A percentile compares a stretch with the other conserved stretches of the same genome.
Evolutionary conservation across 1,284 basidiomycete species (phyloP).

Genomic region (Microbotryum intermedium): DNA sequence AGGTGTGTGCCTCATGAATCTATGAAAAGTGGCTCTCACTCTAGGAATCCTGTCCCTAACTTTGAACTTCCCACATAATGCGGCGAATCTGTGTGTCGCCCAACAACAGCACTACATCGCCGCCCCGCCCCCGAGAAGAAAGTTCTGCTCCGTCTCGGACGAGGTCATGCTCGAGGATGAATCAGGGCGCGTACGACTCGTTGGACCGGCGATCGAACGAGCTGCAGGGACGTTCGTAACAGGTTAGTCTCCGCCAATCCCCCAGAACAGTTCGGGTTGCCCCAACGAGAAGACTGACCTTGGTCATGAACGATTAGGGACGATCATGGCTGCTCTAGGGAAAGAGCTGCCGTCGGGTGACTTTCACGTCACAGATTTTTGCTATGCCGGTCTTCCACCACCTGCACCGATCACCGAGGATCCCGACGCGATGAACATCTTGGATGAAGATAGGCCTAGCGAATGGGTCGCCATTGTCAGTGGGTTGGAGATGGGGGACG

Average conservation of each 20-base stretch:
- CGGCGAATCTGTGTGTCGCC: background rate
- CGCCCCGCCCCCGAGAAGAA: constrained; percentile 62
- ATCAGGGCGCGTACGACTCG: constrained; percentile 78
- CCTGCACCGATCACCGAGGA: constrained; percentile 41
- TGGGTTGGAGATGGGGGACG: constrained; percentile 60
- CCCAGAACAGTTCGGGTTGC: background rate
- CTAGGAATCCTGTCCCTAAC: background rate
- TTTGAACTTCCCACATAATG: background rate
- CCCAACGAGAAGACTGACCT: background rate
- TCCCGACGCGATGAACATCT: constrained; percentile 13
- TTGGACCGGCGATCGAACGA: constrained; percentile 53
- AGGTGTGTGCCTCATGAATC: constrained; percentile 58
- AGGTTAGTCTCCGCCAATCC: constrained; percentile 38
- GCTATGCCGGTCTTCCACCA: constrained; percentile 71
- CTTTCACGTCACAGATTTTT: constrained; percentile 88
- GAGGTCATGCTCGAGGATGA: constrained; percentile 88
- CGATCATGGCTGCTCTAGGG: constrained; percentile 81
- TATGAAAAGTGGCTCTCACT: background rate
- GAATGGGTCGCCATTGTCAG: constrained; percentile 74
- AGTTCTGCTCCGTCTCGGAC: constrained; percentile 71
- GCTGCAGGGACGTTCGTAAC: constrained; percentile 60
- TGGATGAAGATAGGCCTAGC: constrained; percentile 38
- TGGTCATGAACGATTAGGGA: constrained; percentile 42
- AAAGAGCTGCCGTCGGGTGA: constrained; percentile 81
- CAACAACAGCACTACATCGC: constrained; percentile 70